Evolutionary conservation across 2,329 filamentous ascomycete genomes (phyloP), one percentile per base, ranked within the genome.

Genomic region (Stemphylium lycopersici): DNA sequence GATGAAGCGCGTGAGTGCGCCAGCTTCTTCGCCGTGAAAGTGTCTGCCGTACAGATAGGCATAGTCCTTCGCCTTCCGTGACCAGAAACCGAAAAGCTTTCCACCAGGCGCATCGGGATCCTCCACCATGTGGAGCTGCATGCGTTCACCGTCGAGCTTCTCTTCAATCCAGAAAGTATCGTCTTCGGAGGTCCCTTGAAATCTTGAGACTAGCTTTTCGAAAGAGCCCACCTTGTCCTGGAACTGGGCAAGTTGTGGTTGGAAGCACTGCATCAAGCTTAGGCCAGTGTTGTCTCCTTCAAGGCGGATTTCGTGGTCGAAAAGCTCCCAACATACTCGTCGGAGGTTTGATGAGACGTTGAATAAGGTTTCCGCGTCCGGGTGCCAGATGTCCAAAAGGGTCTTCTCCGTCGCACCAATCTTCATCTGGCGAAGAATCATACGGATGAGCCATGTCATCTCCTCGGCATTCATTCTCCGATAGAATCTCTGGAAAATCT

Each of bases 121-220:
- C 52, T 89, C 81, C 11, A 85, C 76, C 89, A 98, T 93, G 74
- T 99, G 95, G 71, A 99, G 83, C 74, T 99, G 95, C 88, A 99
- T 97, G 22, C 95, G 86, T 76, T 99, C 95, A 1, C 95, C 95
- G 64, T 99, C 95, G 7, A 99, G 80, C 75, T 99, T 99, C 77
- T 99, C 95, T 74, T 99, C 95, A 42, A 98, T 95, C 92, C 93
- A 98, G 69, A 96, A 99, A 7, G 89, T 86, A 0, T 83, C 80
- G 47, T 96, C 87, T 0, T 90, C 87, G 20, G 88, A 84, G 0
- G 85, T 88, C 0, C 83, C 81, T 2, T 85, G 84, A 76, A 88
- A 84, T 39, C 78, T 87, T 15, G 85, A 80, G 1, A 96, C 86
- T 84, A 96, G 91, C 69, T 87, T 90, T 49, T 91, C 84, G 63